Evolutionary conservation across 2,329 filamentous ascomycete species (phyloP), one percentile per base, ranked within the genome.

Genomic region (Penicillium capsulatum): DNA sequence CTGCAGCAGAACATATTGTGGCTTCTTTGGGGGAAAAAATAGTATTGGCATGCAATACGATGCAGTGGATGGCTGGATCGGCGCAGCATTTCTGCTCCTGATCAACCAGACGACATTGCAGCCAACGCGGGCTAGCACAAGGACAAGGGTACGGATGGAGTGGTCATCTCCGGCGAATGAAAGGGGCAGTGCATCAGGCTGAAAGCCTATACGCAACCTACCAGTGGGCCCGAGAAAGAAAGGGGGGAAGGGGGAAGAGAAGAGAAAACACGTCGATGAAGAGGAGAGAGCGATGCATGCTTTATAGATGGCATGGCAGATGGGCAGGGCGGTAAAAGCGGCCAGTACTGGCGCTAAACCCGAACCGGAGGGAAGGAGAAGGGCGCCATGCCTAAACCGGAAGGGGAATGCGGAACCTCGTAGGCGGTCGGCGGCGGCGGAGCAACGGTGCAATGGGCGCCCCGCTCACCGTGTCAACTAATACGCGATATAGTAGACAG

Each of bases 191-290:
- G 42, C 34, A 27, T 45, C 42, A n/a, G 31, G 34, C 34, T 35
- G 42, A 31, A 35, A 38, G 42, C 19, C 26, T 34, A 34, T 45
- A 38, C 27, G 38, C 26, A 40, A 33, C 4, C n/a, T n/a, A n/a
- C n/a, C n/a, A n/a, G n/a, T n/a, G n/a, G n/a, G n/a, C n/a, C n/a
- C n/a, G n/a, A n/a, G n/a, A n/a, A n/a, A 27, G 32, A 17, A 40
- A 39, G 31, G 29, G 37, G 5, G 15, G 8, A 32, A 31, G 17
- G 40, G 13, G 35, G 15, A 19, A 34, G 26, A 40, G 30, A 56
- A 42, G 44, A 46, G 48, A 46, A 53, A 51, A 51, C 55, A 46
- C 46, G 44, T 57, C 22, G 43, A 37, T 34, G 33, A 45, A 46
- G 45, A 34, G 47, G 41, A 46, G 51, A 38, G 45, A 36, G 22